Percentiles rank a stretch among this genome's conserved stretches.
These are phyloP conservation scores for Capillidium heterosporum DNA, from an alignment of 371 early-diverging fungal genomes.

Conservation along the genomic window DNA sequence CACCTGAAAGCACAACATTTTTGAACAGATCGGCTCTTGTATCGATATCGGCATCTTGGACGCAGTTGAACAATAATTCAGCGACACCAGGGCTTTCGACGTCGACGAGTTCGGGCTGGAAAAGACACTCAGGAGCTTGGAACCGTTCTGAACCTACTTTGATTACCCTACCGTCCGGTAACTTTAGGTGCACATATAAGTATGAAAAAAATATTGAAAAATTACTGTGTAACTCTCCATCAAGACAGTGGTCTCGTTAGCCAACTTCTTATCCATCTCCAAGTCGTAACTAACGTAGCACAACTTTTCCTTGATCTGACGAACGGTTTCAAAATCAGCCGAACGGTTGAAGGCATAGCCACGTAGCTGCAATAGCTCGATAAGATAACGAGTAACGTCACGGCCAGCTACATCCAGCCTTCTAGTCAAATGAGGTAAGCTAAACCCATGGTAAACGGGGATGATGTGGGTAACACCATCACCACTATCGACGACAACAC, in stretches of 20 bases:
- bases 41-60: slow-evolving; percentile 84
- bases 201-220: background rate
- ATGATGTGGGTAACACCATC: slow-evolving; percentile 97
- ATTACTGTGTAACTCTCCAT: slow-evolving; percentile 83
- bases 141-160: slow-evolving; percentile 94
- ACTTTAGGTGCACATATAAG: slow-evolving; percentile 14
- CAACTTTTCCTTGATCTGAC: slow-evolving; percentile 91
- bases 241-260: slow-evolving; percentile 87
- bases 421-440: slow-evolving; percentile 75
- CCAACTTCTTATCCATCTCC: slow-evolving; percentile 81
- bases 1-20: slow-evolving; percentile 93
- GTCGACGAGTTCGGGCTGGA: slow-evolving; percentile 93
- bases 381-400: slow-evolving; percentile 89
- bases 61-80: slow-evolving; percentile 76
- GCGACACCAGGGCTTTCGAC: slow-evolving; percentile 87
- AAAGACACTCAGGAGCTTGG: slow-evolving; percentile 94
- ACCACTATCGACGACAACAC: slow-evolving; percentile 94
- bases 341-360: slow-evolving; percentile 95
- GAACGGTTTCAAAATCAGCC: slow-evolving; percentile 93
- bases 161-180: slow-evolving; percentile 95
- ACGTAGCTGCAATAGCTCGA: slow-evolving; percentile 77
- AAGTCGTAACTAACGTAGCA: slow-evolving; percentile 95
- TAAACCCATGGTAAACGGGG: slow-evolving; percentile 89
- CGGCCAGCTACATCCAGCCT: slow-evolving; percentile 93
- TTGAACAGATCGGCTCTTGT: slow-evolving; percentile 86